Percentiles rank a stretch among this genome's conserved stretches.
These are phyloP conservation scores for Talaromyces borbonicus DNA, from an alignment of 495 filamentous ascomycete genomes.

Conservation along the genomic window DNA sequence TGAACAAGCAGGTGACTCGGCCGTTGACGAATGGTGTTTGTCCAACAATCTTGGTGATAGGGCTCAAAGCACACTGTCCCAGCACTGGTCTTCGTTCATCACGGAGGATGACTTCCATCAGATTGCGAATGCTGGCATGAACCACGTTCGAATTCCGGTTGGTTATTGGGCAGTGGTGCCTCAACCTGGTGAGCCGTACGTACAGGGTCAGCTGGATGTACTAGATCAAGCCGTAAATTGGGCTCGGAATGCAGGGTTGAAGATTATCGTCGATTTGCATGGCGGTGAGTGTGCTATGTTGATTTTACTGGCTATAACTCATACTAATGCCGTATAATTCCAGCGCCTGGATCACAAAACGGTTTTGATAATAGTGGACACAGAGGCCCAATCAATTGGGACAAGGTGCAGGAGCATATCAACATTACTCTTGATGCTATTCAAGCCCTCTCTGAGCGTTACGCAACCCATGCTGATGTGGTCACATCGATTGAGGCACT, in stretches of 20 bases:
- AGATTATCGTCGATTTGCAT: conserved; percentile 62
- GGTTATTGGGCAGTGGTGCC: conserved; percentile 67
- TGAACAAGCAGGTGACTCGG: conserved; percentile 33
- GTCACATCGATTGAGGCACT: conserved; percentile 62
- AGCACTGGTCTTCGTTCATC: conserved; percentile 58
- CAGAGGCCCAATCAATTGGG: conserved; percentile 57
- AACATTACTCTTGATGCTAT: conserved; percentile 48
- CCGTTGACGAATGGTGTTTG: conserved; percentile 57
- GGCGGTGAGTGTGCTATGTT: conserved; percentile 42
- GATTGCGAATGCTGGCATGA: conserved; percentile 56
- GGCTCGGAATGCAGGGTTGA: conserved; percentile 53
- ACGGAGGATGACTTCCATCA: conserved; percentile 56
- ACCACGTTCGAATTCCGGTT: conserved; percentile 70
- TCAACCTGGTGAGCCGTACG: conserved; percentile 54
- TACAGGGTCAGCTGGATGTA: conserved; percentile 58
- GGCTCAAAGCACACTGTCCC: conserved; percentile 33
- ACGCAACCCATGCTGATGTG: conserved; percentile 50
- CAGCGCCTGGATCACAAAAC: conserved; percentile 69
- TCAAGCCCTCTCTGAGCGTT: conserved; percentile 46
- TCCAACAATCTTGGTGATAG: conserved; percentile 41
- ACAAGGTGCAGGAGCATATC: conserved; percentile 43
- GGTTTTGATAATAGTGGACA: conserved; percentile 71
- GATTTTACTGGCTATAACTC: not conserved
- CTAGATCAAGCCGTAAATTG: conserved; percentile 59
- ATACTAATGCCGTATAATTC: conserved; percentile 14